phyloP scores from a whole-genome alignment of 306 rosid species.

The Albizia julibrissin region DNA sequence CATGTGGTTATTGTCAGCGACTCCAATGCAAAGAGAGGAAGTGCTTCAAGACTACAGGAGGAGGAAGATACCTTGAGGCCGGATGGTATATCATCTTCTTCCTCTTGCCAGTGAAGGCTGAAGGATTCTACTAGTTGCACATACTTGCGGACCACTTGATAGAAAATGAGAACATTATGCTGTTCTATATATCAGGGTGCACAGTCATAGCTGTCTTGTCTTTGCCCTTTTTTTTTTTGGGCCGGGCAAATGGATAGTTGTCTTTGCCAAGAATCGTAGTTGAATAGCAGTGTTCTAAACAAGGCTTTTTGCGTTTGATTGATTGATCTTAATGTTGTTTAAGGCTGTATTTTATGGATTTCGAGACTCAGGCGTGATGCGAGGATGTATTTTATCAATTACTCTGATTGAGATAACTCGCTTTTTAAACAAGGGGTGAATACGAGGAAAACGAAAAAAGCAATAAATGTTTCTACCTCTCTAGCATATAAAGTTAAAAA shows the following conservation, averaged over 20 bases:
- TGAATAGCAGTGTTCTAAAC: background rate
- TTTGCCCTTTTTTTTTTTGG: background rate
- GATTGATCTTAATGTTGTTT: conserved; percentile 7
- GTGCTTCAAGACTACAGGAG: conserved; percentile 67
- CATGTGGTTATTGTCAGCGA: conserved; percentile 79
- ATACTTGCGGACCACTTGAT: background rate
- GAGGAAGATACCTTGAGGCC: conserved; percentile 48
- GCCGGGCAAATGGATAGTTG: no score
- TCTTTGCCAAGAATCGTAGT: background rate
- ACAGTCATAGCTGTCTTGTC: conserved; percentile 10
- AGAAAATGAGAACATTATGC: conserved; percentile 11
- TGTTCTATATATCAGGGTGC: conserved; percentile 22
- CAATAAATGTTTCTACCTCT: background rate
- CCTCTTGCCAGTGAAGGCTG: background rate
- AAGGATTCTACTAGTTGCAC: background rate
- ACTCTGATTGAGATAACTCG: background rate
- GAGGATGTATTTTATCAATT: background rate
- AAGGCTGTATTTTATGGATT: background rate
- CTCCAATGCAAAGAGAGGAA: conserved; percentile 62
- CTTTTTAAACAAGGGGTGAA: background rate
- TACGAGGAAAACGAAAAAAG: background rate
- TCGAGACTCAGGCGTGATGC: background rate
- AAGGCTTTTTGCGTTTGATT: background rate
- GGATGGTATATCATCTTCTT: conserved; percentile 12
- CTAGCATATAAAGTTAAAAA: background rate